These are phyloP conservation scores for Oryza meridionalis DNA, from an alignment of 176 grass and related monocot genomes.

Conservation along the genomic window DNA sequence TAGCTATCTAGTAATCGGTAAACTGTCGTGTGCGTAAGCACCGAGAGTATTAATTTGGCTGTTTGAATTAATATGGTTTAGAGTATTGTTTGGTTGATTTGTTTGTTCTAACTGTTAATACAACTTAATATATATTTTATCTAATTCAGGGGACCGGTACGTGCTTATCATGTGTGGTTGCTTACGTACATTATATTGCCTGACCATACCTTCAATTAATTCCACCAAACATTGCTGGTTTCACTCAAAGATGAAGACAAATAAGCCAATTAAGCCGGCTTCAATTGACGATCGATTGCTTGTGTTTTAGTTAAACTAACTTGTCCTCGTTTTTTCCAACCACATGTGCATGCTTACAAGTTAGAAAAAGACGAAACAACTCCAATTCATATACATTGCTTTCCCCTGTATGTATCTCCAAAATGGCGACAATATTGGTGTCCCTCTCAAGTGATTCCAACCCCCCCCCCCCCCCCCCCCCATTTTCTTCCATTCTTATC, in stretches of 20 bases:
- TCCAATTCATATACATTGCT: background rate
- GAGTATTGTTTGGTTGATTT: background rate
- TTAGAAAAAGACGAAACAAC: background rate
- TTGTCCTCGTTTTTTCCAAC: background rate
- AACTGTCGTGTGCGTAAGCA: background rate
- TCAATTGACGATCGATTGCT: background rate
- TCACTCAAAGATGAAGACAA: background rate
- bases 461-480: too few species aligned
- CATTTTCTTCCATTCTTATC: background rate
- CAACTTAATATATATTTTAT: too few species aligned
- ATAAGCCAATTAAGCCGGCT: background rate
- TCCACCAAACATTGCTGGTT: background rate
- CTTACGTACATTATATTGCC: background rate
- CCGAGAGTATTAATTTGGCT: too few species aligned
- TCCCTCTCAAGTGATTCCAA: background rate
- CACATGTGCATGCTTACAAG: background rate
- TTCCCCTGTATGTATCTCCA: background rate
- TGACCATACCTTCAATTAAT: background rate
- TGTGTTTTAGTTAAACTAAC: background rate
- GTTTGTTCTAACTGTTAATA: background rate
- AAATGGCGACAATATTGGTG: constrained; percentile 8
- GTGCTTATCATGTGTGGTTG: too few species aligned
- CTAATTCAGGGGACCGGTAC: too few species aligned
- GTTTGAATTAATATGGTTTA: too few species aligned
- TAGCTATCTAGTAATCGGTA: too few species aligned